Evolutionary conservation across 2,329 filamentous ascomycete species (phyloP).

Genomic region (Gremmenia infestans): DNA sequence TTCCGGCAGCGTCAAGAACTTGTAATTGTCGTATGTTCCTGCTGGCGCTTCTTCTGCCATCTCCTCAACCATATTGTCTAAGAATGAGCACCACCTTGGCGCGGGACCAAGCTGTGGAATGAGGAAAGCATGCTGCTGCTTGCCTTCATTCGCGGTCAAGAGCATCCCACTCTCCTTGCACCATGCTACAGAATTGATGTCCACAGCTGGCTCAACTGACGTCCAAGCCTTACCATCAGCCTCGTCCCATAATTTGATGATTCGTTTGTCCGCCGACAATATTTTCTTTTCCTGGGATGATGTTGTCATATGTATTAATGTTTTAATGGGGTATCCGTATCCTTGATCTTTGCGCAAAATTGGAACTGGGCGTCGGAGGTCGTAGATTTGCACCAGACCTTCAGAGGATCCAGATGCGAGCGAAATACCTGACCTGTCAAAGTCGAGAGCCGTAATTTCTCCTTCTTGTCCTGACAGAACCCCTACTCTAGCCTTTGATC

Average conservation of each 20-base stretch:
- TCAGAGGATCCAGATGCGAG: conserved; percentile 83
- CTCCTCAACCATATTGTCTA: conserved; percentile 97
- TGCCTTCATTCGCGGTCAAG: conserved; percentile 92
- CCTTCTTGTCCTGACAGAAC: conserved; percentile 64
- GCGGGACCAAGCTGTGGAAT: conserved; percentile 90
- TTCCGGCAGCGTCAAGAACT: conserved; percentile 88
- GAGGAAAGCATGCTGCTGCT: conserved; percentile 92
- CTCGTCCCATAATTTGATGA: conserved; percentile 96
- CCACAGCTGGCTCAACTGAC: conserved; percentile 88
- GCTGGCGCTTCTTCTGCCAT: conserved; percentile 81
- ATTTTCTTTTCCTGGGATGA: conserved; percentile 79
- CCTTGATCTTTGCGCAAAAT: conserved; percentile 91
- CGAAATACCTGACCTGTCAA: conserved; percentile 76
- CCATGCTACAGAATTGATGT: conserved; percentile 92
- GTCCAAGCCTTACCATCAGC: conserved; percentile 84
- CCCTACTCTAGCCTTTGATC: conserved; percentile 76
- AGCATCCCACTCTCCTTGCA: conserved; percentile 92
- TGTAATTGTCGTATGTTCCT: conserved; percentile 97
- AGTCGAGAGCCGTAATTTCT: conserved; percentile 83
- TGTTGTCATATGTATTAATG: conserved; percentile 67
- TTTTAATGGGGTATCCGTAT: conserved; percentile 88
- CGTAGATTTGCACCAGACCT: conserved; percentile 85
- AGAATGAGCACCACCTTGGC: conserved; percentile 91
- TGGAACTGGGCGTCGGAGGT: conserved; percentile 81
- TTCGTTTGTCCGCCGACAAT: conserved; percentile 85